These are phyloP conservation scores for Termitomyces sp. DNA, from an alignment of 768 basidiomycete genomes.

Conservation along the genomic window DNA sequence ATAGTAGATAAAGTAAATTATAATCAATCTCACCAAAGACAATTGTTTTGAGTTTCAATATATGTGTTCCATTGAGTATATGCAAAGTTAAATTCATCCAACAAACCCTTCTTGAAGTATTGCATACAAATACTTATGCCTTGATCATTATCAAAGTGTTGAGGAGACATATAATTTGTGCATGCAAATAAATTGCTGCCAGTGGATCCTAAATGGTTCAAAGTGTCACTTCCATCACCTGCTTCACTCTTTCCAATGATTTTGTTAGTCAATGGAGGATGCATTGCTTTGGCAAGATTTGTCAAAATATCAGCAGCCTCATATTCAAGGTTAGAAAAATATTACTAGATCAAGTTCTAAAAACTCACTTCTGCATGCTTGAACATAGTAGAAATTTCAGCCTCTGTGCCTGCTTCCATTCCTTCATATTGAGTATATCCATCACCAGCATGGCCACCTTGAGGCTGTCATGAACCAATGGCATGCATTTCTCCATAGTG, in stretches of 20 bases:
- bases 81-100: not conserved
- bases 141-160: conserved; percentile 4
- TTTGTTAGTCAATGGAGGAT: not conserved
- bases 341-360: too few relatives aligned
- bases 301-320: too few relatives aligned
- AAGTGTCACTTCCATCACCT: not conserved
- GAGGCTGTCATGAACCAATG: conserved; percentile 3
- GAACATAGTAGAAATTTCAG: too few relatives aligned
- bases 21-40: not conserved
- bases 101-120: not conserved
- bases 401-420: not conserved
- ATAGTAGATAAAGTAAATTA: not conserved
- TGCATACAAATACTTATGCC: conserved; percentile 6
- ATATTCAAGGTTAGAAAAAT: too few relatives aligned
- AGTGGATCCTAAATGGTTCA: conserved; percentile 1
- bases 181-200: conserved; percentile 1
- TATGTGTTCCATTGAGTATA: conserved; percentile 4
- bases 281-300: too few relatives aligned
- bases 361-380: too few relatives aligned
- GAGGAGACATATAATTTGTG: not conserved
- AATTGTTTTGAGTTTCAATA: not conserved
- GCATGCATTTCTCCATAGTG: conserved; percentile 6
- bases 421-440: conserved; percentile 5
- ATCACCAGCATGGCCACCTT: conserved; percentile 8
- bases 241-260: not conserved